Conservation (phyloP, 257 asterid species). For the Pogostemon cablin region DNA sequence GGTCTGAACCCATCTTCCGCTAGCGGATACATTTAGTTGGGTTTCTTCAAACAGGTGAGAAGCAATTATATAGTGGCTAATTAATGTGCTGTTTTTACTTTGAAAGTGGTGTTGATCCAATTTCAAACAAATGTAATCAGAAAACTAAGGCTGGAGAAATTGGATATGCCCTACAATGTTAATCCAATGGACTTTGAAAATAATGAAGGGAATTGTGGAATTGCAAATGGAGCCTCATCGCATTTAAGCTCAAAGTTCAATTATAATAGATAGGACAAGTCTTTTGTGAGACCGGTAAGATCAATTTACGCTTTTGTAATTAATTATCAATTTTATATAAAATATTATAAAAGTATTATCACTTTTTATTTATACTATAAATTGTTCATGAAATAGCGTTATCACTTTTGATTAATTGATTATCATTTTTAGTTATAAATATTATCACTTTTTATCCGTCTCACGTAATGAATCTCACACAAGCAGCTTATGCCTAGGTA, state of each 20-base stretch:
- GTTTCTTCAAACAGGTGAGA: slow-evolving; percentile 83
- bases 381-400: no score
- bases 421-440: no score
- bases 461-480: no score
- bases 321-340: not conserved
- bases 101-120: slow-evolving; percentile 2
- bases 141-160: slow-evolving; percentile 86
- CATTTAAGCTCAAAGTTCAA: slow-evolving; percentile 84
- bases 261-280: slow-evolving; percentile 42
- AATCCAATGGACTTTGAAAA: slow-evolving; percentile 93
- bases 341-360: no score
- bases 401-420: no score
- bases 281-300: no score
- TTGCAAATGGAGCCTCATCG: slow-evolving; percentile 67
- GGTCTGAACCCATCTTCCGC: no score
- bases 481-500: slow-evolving; percentile 55
- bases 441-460: no score
- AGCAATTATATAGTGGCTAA: slow-evolving; percentile 11
- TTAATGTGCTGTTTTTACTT: not conserved
- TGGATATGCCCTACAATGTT: slow-evolving; percentile 79
- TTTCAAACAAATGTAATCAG: slow-evolving; percentile 43
- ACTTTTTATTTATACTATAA: no score
- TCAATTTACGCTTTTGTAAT: not conserved
- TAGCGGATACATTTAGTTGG: slow-evolving; percentile 85
- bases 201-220: slow-evolving; percentile 84